Percentiles rank a stretch among this genome's conserved stretches.
phyloP scores from a whole-genome alignment of 129 eudicot genomes.

The Apium graveolens region DNA sequence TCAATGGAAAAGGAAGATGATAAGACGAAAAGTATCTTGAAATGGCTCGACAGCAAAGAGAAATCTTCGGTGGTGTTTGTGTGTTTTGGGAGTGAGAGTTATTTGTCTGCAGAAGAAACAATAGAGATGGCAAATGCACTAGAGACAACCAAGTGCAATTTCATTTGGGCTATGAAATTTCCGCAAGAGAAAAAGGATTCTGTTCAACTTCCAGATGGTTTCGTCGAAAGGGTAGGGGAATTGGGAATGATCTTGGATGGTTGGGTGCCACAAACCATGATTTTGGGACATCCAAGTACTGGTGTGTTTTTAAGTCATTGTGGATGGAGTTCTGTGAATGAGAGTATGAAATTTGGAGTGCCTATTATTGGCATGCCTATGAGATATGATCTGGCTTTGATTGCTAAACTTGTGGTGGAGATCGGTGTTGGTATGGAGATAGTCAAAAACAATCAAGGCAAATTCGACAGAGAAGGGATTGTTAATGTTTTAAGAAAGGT shows the following conservation, averaged over 20 bases:
- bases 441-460: not conserved
- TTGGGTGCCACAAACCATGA: not conserved
- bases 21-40: not conserved
- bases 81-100: not conserved
- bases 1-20: not conserved
- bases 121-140: not conserved
- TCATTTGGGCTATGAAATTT: not conserved
- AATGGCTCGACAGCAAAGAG: not conserved
- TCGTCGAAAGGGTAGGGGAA: not conserved
- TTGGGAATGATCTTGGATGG: not conserved
- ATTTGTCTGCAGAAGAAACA: not conserved
- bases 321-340: not conserved
- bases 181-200: not conserved
- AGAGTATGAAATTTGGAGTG: not conserved
- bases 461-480: not conserved
- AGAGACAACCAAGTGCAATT: not conserved
- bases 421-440: not conserved
- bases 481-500: not conserved
- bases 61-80: not conserved
- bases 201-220: not conserved
- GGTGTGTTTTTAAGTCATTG: not conserved
- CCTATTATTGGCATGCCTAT: not conserved
- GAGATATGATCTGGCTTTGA: not conserved
- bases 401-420: not conserved
- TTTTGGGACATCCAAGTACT: conserved; percentile 1